These are phyloP conservation scores for Tubosaeta sp. DNA, from an alignment of 768 basidiomycete species.

Conservation along the genomic window DNA sequence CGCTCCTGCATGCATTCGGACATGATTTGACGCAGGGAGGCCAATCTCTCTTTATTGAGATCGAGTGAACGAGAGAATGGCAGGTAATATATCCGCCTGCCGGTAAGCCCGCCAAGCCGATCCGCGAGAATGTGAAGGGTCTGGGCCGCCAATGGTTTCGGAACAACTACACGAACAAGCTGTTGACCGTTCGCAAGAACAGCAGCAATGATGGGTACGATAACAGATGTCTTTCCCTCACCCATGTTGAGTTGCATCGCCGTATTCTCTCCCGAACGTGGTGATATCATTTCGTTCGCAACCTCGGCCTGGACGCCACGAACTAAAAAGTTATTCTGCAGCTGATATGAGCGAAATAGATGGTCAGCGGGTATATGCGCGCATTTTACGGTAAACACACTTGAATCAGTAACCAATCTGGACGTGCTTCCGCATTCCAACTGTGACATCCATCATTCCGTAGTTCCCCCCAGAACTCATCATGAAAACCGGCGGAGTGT, in stretches of 20 bases:
- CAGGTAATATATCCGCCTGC: conserved; percentile 42
- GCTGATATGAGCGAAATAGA: conserved; percentile 23
- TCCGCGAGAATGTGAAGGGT: conserved; percentile 44
- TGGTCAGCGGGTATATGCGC: not conserved
- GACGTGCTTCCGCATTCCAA: conserved; percentile 16
- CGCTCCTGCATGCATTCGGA: conserved; percentile 32
- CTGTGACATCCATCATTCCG: conserved; percentile 1
- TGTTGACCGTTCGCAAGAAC: conserved; percentile 38
- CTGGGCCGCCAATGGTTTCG: conserved; percentile 39
- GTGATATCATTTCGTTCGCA: conserved; percentile 43
- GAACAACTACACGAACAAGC: conserved; percentile 43
- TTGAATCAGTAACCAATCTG: conserved; percentile 45
- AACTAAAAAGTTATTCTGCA: conserved; percentile 41
- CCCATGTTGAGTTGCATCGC: conserved; percentile 54
- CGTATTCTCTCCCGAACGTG: conserved; percentile 31
- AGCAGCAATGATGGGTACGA: conserved; percentile 41
- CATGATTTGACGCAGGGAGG: conserved; percentile 28
- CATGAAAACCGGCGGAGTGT: not conserved
- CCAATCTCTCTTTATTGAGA: conserved; percentile 8
- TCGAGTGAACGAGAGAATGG: conserved; percentile 41
- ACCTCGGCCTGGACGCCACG: conserved; percentile 41
- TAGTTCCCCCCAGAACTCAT: not conserved
- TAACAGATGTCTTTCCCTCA: conserved; percentile 46
- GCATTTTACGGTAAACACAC: conserved; percentile 10
- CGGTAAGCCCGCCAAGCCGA: conserved; percentile 38